phyloP scores from a whole-genome alignment of 257 asterid species.

The Ophiorrhiza pumila region DNA sequence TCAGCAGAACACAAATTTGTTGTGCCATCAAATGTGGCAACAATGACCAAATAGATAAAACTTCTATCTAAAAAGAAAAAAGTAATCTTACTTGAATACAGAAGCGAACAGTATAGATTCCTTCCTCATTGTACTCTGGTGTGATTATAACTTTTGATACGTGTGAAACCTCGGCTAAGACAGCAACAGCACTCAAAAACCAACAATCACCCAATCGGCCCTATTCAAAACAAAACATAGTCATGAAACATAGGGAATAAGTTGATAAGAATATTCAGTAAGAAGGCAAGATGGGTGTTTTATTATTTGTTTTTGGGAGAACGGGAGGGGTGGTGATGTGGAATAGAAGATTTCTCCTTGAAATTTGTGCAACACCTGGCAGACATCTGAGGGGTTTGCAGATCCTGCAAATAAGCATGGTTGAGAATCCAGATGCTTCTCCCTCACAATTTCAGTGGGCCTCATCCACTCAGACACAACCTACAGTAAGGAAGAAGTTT shows the following conservation, averaged over 20 bases:
- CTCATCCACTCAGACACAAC: constrained; percentile 94
- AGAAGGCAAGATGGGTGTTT: not conserved
- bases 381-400: constrained; percentile 97
- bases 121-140: constrained; percentile 88
- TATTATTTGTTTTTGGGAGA: not conserved
- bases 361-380: constrained; percentile 65
- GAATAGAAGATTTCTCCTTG: not conserved
- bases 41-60: not conserved
- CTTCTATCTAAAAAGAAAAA: not conserved
- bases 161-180: constrained; percentile 84
- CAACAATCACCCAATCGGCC: constrained; percentile 99
- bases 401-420: constrained; percentile 86
- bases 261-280: not conserved
- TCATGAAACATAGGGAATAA: constrained; percentile 10
- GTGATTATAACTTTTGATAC: constrained; percentile 96
- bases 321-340: not conserved
- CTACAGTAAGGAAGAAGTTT: constrained; percentile 34
- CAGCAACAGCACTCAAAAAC: constrained; percentile 99
- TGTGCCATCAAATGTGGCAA: not conserved
- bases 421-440: constrained; percentile 58
- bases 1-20: not conserved
- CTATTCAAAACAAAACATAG: constrained; percentile 42
- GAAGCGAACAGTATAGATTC: constrained; percentile 93
- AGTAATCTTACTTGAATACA: constrained; percentile 80
- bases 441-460: constrained; percentile 79